Evolutionary conservation across 78 protist genomes (phyloP).

Genomic region (Mastigamoeba balamuthi): DNA sequence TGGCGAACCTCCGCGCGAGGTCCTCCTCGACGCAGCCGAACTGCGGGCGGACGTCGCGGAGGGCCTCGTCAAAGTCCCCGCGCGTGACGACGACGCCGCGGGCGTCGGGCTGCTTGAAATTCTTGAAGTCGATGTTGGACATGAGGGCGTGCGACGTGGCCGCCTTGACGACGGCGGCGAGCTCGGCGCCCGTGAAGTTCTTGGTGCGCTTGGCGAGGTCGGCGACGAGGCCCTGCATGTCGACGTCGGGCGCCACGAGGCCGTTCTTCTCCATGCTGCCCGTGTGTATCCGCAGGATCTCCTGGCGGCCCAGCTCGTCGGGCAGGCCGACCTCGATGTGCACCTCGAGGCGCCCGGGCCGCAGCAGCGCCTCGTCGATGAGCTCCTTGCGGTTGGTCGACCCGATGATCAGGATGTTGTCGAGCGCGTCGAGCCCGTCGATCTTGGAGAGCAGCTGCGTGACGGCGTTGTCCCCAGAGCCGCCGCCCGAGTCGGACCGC

Average conservation of each 20-base stretch:
- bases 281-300: constrained; percentile 93
- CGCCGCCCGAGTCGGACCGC: constrained; percentile 35
- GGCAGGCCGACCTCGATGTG: constrained; percentile 93
- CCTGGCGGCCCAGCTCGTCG: constrained; percentile 88
- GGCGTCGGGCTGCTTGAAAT: constrained; percentile 25
- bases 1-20: constrained; percentile 5
- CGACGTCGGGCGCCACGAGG: constrained; percentile 68
- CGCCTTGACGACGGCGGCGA: constrained; percentile 77
- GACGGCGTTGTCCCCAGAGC: constrained; percentile 93
- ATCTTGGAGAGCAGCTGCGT: constrained; percentile 96
- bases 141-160: constrained; percentile 80
- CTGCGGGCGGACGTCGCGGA: constrained; percentile 82
- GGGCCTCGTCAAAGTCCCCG: constrained; percentile 80
- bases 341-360: constrained; percentile 95
- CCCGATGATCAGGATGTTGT: constrained; percentile 41
- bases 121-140: constrained; percentile 58
- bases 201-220: constrained; percentile 76
- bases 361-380: constrained; percentile 15
- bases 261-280: constrained; percentile 31
- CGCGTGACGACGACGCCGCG: constrained; percentile 13
- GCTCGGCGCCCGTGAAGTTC: constrained; percentile 79
- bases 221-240: constrained; percentile 61
- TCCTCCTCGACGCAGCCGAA: constrained; percentile 78
- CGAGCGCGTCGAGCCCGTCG: constrained; percentile 93
- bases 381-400: constrained; percentile 10